Conservation (phyloP, 202 grass and related monocot species). For the Schoenoplectus tabernaemontani region DNA sequence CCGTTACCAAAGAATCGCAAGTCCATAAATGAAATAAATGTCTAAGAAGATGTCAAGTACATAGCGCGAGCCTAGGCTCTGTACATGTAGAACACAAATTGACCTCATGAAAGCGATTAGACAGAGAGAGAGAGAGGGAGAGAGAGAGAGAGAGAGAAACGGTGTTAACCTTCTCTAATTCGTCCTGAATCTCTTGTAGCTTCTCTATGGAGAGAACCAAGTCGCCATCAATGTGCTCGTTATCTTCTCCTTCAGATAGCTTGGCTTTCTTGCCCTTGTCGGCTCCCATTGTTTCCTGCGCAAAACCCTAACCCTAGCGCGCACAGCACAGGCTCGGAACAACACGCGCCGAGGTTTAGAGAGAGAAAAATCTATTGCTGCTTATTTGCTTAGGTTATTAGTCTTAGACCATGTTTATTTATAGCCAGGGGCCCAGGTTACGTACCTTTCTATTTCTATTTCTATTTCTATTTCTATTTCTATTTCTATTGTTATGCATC, state of each 20-base stretch:
- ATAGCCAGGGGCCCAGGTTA: neutral
- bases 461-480: too few species aligned
- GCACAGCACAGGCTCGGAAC: neutral
- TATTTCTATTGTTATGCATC: too few species aligned
- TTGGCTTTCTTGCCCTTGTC: conserved; percentile 69
- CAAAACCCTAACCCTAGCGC: conserved; percentile 29
- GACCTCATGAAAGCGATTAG: neutral
- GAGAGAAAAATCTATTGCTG: too few species aligned
- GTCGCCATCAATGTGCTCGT: conserved; percentile 39
- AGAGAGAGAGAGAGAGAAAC: neutral
- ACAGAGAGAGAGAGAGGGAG: neutral
- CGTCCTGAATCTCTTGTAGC: conserved; percentile 72
- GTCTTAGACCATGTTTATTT: neutral
- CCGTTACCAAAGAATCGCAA: neutral
- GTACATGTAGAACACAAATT: neutral
- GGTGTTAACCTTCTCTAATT: conserved; percentile 53
- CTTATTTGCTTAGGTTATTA: too few species aligned
- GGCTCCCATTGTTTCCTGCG: conserved; percentile 30
- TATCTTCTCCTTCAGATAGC: conserved; percentile 27
- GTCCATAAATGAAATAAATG: too few species aligned
- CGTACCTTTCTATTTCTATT: neutral
- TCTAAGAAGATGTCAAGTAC: too few species aligned
- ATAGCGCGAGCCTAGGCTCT: too few species aligned
- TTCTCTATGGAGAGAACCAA: conserved; percentile 50
- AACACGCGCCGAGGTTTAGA: neutral